Conservation (phyloP, 1,139 yeast species). For the Scheffersomyces segobiensis region DNA sequence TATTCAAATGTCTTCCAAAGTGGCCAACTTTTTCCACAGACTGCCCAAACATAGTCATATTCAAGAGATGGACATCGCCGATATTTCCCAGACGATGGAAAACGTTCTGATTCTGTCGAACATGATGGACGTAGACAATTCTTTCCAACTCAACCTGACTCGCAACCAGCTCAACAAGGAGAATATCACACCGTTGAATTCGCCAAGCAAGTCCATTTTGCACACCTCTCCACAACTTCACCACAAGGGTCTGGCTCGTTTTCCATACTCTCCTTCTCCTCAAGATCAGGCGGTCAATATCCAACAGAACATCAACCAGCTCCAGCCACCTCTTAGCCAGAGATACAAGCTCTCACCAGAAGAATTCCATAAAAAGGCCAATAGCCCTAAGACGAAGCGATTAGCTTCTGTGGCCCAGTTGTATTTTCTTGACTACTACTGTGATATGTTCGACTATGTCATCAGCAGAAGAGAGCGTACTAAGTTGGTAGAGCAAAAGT, state of each 20-base stretch:
- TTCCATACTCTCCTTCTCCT: slow-evolving; percentile 8
- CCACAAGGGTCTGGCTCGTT: slow-evolving; percentile 2
- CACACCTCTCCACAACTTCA: slow-evolving; percentile 32
- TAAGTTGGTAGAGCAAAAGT: slow-evolving; percentile 60
- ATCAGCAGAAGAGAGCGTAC: slow-evolving; percentile 82
- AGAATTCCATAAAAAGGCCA: slow-evolving; percentile 60
- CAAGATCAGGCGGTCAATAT: slow-evolving; percentile 12
- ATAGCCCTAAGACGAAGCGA: slow-evolving; percentile 77
- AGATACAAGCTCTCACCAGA: slow-evolving; percentile 26
- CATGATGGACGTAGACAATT: slow-evolving; percentile 43
- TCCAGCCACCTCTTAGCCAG: slow-evolving; percentile 25
- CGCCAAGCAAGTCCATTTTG: slow-evolving; percentile 45
- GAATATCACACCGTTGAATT: slow-evolving; percentile 44
- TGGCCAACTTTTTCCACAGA: slow-evolving; percentile 25
- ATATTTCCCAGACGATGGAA: slow-evolving; percentile 47
- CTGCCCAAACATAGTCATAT: slow-evolving; percentile 22
- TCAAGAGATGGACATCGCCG: slow-evolving; percentile 23
- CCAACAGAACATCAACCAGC: slow-evolving; percentile 37
- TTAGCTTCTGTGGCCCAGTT: slow-evolving; percentile 81
- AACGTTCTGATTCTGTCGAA: slow-evolving; percentile 40
- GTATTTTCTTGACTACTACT: slow-evolving; percentile 90
- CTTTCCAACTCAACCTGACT: slow-evolving; percentile 20
- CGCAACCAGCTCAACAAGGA: slow-evolving; percentile 36
- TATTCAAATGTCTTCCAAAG: slow-evolving; percentile 9
- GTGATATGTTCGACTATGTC: slow-evolving; percentile 93